A percentile compares a stretch with the other conserved stretches of the same genome.
phyloP scores from a whole-genome alignment of 768 basidiomycete species.

The Russula sp. region DNA sequence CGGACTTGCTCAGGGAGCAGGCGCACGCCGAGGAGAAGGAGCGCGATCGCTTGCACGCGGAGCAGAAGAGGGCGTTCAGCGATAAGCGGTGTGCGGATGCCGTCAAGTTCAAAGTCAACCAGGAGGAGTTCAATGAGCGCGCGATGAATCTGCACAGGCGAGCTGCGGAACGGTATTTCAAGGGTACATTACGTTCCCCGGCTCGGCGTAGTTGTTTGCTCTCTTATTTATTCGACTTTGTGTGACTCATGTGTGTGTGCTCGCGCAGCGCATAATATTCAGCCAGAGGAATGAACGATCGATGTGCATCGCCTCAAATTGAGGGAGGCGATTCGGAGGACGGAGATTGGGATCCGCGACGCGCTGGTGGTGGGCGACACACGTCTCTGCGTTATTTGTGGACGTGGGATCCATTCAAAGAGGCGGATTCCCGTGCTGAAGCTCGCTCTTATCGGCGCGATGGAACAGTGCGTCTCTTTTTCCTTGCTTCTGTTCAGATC shows the following conservation, averaged over 20 bases:
- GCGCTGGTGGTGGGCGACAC: slow-evolving; percentile 28
- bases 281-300: slow-evolving; percentile 29
- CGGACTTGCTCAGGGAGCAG: slow-evolving; percentile 30
- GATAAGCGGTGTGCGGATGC: slow-evolving; percentile 27
- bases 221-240: too few relatives aligned
- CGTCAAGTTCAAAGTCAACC: slow-evolving; percentile 29
- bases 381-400: slow-evolving; percentile 33
- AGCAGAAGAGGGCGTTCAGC: slow-evolving; percentile 27
- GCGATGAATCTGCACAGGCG: slow-evolving; percentile 30
- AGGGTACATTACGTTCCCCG: slow-evolving; percentile 26
- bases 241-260: neutral
- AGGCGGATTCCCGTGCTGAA: slow-evolving; percentile 31
- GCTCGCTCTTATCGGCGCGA: slow-evolving; percentile 28
- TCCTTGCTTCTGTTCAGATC: neutral
- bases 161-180: slow-evolving; percentile 33
- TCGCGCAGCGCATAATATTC: slow-evolving; percentile 30
- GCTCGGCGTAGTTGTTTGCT: neutral
- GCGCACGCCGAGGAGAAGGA: slow-evolving; percentile 29
- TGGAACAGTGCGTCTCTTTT: slow-evolving; percentile 28
- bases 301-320: slow-evolving; percentile 34
- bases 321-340: slow-evolving; percentile 30
- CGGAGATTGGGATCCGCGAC: slow-evolving; percentile 32
- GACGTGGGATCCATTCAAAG: slow-evolving; percentile 32
- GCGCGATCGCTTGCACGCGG: slow-evolving; percentile 24
- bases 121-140: slow-evolving; percentile 29